Evolutionary conservation across 768 basidiomycete species (phyloP), one percentile per base, ranked within the genome.

Genomic region (Collybiopsis luxurians): DNA sequence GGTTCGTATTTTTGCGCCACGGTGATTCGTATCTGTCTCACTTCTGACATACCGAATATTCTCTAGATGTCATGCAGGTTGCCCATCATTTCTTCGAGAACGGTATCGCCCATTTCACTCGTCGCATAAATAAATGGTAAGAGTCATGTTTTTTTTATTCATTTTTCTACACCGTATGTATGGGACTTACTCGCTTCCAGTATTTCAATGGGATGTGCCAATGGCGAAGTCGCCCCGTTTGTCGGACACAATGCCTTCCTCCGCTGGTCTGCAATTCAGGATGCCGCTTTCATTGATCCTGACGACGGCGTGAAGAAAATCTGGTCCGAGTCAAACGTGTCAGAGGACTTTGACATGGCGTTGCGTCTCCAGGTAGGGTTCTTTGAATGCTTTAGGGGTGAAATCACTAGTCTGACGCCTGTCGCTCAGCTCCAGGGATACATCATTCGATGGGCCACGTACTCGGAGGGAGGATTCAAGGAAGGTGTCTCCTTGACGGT

Each of bases 61-160:
- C 50, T 19, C 4, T 56, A 83, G 90, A 92, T 63, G 92, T 95
- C 62, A 92, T 94, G 87, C 90, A 95, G 70, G 91, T 93, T 55
- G 91, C 87, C 0, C 77, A 89, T 68, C 87, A 93, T 69, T 95
- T 89, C 72, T 95, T 95, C 64, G 93, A 96, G 67, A 93, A 93
- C 62, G 91, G 90, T 17, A 87, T 95, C 59, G 84, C 93, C 12
- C 86, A 87, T 69, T 95, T 96, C 72, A 95, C 93, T 1, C 83
- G 85, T 21, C 82, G 91, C 36, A 92, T 95, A 73, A 93, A 95
- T 68, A 85, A 84, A 68, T 84, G 50, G 50, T 51, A 9, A 49
- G 27, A 2, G 12, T 27, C 10, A 49, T 34, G 27, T 49, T 5
- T 21, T 34, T 17, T 17, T 47, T 28, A 24, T 9, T 17, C 9